Percentiles rank a stretch among this genome's conserved stretches.
Conservation (phyloP, 345 rosid species). For the Carallia pectinifolia region DNA sequence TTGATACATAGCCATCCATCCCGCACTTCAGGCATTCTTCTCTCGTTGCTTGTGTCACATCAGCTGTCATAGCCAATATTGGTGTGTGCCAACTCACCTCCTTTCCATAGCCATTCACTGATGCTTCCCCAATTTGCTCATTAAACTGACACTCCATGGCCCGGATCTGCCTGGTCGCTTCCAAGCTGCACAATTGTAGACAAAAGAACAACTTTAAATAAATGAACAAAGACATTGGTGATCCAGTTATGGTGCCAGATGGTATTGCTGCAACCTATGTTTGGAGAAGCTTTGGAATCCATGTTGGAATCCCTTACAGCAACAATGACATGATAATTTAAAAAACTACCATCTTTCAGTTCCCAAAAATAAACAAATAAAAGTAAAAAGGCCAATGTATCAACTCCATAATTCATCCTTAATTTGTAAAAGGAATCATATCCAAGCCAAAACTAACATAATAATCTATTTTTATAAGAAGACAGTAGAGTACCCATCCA, state of each 20-base stretch:
- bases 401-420: background rate
- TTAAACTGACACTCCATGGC: conserved; percentile 49
- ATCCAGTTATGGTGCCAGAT: background rate
- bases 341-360: too few species aligned
- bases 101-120: conserved; percentile 39
- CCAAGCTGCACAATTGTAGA: conserved; percentile 54
- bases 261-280: background rate
- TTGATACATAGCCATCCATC: conserved; percentile 82
- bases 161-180: conserved; percentile 78
- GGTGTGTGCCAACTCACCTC: conserved; percentile 62
- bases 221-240: background rate
- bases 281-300: too few species aligned
- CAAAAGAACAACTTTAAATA: background rate
- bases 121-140: conserved; percentile 50
- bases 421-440: too few species aligned
- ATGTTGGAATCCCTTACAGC: too few species aligned
- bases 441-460: too few species aligned
- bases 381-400: background rate
- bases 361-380: too few species aligned
- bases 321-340: too few species aligned
- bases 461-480: conserved; percentile 3
- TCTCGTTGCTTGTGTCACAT: conserved; percentile 74
- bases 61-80: conserved; percentile 93
- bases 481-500: conserved; percentile 69
- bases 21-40: conserved; percentile 76